phyloP scores from a whole-genome alignment of 2,329 filamentous ascomycete genomes.

The Exserohilum turcica region DNA sequence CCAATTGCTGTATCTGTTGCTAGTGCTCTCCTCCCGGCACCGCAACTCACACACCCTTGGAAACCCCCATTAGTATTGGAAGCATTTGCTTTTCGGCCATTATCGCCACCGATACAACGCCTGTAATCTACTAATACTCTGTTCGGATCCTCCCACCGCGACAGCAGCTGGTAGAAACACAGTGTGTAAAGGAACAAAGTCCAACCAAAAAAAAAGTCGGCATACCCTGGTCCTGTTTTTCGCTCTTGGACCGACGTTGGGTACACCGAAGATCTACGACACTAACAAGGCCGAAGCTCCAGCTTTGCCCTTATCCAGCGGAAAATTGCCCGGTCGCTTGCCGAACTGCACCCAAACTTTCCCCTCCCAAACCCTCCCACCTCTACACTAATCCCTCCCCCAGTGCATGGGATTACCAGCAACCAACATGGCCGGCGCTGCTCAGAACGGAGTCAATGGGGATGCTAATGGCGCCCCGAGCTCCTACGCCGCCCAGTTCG shows the following conservation, averaged over 20 bases:
- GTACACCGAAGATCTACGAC: slow-evolving; percentile 20
- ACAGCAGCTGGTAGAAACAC: slow-evolving; percentile 10
- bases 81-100: slow-evolving; percentile 11
- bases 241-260: slow-evolving; percentile 5
- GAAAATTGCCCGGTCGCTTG: slow-evolving; percentile 33
- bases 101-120: slow-evolving; percentile 14
- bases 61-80: neutral
- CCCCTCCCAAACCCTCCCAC: slow-evolving; percentile 13
- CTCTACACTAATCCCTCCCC: slow-evolving; percentile 23
- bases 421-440: slow-evolving; percentile 44
- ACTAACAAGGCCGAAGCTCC: slow-evolving; percentile 31
- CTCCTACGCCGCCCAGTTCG: slow-evolving; percentile 79
- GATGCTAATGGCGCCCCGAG: slow-evolving; percentile 60
- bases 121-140: slow-evolving; percentile 28
- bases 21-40: slow-evolving; percentile 25
- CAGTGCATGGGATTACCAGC: slow-evolving; percentile 34
- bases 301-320: slow-evolving; percentile 24
- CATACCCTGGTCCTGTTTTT: slow-evolving; percentile 2
- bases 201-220: neutral
- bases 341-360: slow-evolving; percentile 18
- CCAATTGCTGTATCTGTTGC: slow-evolving; percentile 19
- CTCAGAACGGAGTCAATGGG: slow-evolving; percentile 46
- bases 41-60: slow-evolving; percentile 11
- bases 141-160: slow-evolving; percentile 28
- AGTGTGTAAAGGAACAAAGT: neutral